phyloP scores from a whole-genome alignment of 2,329 filamentous ascomycete genomes.

The Triangularia setosa region DNA sequence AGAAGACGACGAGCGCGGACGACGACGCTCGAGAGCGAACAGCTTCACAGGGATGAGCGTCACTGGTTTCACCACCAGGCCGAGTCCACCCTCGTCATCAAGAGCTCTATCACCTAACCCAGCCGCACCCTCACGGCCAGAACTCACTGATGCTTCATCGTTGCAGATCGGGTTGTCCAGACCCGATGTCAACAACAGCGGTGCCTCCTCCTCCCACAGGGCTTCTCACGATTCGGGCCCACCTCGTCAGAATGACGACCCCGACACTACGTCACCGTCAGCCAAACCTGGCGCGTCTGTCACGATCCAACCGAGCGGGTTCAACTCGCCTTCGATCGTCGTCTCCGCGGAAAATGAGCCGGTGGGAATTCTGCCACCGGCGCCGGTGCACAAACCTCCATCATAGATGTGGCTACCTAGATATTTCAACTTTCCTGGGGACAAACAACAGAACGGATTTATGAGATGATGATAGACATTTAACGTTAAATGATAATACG shows the following conservation, averaged over 20 bases:
- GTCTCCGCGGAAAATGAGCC: background rate
- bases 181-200: background rate
- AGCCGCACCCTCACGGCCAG: background rate
- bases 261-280: background rate
- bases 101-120: background rate
- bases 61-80: background rate
- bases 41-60: slow-evolving; percentile 38
- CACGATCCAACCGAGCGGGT: background rate
- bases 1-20: slow-evolving; percentile 28
- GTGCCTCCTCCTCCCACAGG: background rate
- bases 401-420: background rate
- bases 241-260: background rate
- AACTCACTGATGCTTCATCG: background rate
- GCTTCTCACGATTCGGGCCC: background rate
- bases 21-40: slow-evolving; percentile 34
- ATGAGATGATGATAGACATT: background rate
- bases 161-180: background rate
- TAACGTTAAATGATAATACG: background rate
- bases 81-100: background rate
- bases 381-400: background rate
- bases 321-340: background rate
- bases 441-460: background rate
- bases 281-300: background rate
- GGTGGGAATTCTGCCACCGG: background rate
- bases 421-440: background rate